A percentile compares a stretch with the other conserved stretches of the same genome.
Conservation (phyloP, 1,139 yeast species). For the Kurtzmaniella quercitrusa region DNA sequence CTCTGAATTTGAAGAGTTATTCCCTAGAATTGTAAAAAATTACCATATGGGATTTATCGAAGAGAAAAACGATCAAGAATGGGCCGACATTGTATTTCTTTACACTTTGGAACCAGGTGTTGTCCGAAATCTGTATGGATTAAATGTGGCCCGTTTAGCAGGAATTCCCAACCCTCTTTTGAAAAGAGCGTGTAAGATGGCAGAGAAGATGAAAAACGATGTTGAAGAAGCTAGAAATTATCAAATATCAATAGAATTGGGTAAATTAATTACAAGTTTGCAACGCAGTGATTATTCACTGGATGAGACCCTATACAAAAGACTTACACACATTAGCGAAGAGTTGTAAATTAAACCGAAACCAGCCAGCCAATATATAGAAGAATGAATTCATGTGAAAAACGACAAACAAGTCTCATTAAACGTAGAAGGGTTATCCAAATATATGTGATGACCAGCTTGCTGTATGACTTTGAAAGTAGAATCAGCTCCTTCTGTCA, state of each 20-base stretch:
- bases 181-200: constrained; percentile 41
- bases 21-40: constrained; percentile 43
- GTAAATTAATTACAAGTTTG: constrained; percentile 5
- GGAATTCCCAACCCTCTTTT: constrained; percentile 52
- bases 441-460: constrained; percentile 43
- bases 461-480: constrained; percentile 22
- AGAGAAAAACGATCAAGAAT: constrained; percentile 24
- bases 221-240: constrained; percentile 18
- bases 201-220: constrained; percentile 36
- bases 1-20: constrained; percentile 44
- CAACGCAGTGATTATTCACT: background rate
- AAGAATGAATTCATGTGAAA: constrained; percentile 10
- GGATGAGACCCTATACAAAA: background rate
- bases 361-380: background rate
- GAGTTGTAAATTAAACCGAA: background rate
- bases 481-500: constrained; percentile 14
- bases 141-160: constrained; percentile 75
- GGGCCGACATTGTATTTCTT: constrained; percentile 50
- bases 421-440: constrained; percentile 35
- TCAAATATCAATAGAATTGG: constrained; percentile 5
- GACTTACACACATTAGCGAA: background rate
- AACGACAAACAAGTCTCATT: constrained; percentile 26
- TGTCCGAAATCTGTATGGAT: constrained; percentile 66
- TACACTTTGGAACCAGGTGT: constrained; percentile 59
- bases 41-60: constrained; percentile 76